Base-by-base conservation (phyloP, 148 eudicot genomes). In the Dysphania ambrosioides region DNA sequence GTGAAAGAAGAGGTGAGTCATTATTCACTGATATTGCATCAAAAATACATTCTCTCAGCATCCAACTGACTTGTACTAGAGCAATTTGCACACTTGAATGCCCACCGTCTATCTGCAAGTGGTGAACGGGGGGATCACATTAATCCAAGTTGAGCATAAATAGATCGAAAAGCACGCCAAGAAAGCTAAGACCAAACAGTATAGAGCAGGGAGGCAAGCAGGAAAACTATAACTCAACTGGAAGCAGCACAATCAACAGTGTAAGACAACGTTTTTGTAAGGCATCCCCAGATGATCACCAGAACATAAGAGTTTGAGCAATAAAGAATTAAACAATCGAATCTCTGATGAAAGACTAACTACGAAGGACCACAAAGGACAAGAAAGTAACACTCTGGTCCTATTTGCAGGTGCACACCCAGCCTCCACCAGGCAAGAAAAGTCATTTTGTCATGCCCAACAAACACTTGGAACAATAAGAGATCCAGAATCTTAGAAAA, bases 91-190 rank as follows among this genome's bases (percentile, higher is more conserved):
- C 92, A 51, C 71, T 83, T 26, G 79, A 83, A 78, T 77, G 81
- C 16, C 75, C 83, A 70, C 92, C 92, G 42, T 42, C 75, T 70
- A 88, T 86, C 92, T 88, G 84, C 82, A 80, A 74, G 74, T 72
- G 32, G 68, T 27, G 31, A 72, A 13, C 68, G 27, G 40, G 18
- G 27, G 40, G 18, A 23, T 71, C 66, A 55, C 2, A 42, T 41
- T 36, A 19, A 8, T 15, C 21, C 4, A 13, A 16, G 53, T 47
- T 15, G 15, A 75, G 68, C 3, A 21, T 8, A 8, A 27, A 49
- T 5, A n/a, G n/a, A n/a, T n/a, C n/a, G n/a, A 2, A 51, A 49
- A 34, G 16, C 8, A 51, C 11, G 5, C 15, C 23, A 35, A 42
- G 7, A 23, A 66, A 66, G 2, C 38, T 11, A 15, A 34, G 10